Base-by-base conservation (phyloP, 371 early-diverging fungal species). In the Mortierella sp. region DNA sequence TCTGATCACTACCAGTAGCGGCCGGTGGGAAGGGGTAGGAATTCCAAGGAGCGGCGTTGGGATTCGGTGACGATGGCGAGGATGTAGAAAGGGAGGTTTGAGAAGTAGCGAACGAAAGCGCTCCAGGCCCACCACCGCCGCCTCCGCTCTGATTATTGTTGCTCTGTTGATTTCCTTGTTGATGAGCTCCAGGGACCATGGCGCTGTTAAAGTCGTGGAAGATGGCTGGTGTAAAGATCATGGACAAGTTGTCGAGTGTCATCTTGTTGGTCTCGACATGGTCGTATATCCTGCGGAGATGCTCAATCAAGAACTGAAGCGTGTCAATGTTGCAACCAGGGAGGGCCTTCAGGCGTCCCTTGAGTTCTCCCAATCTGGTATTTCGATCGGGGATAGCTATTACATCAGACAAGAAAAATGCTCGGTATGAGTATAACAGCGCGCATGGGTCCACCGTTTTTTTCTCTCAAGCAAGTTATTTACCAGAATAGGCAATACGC, bases 161-260 rank as follows among this genome's bases (percentile, higher is more conserved):
- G 21, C 55, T 59, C 44, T 73, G 71, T n/a, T 69, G 50, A 48
- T 54, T 69, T 4, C 67, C 69, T 19, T 28, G 55, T 8, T 40
- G 72, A 6, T 73, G 75, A 53, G 57, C 50, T 3, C 74, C 70
- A 53, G 53, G 55, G 9, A 69, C 71, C 67, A 76, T 88, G 54
- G 89, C 90, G 61, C 90, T 90, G 78, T 91, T 91, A 37, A 90
- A 90, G 44, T 93, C 93, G 43, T 93, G 93, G 79, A 93, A 93
- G 40, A 93, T 89, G 1, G 91, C 91, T 0, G 93, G 93, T 34
- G 93, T 91, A 71, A 92, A 93, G 31, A 93, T 89, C 59, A 92
- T 83, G 1, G 90, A 89, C 8, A 93, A 46, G 69, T 93, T 93
- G 44, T 91, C 90, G 10, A 93, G 81, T 14, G 86, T 91, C 92